A percentile compares a stretch with the other conserved stretches of the same genome.
Conservation (phyloP, 805 yeast species). For the Candida alai region DNA sequence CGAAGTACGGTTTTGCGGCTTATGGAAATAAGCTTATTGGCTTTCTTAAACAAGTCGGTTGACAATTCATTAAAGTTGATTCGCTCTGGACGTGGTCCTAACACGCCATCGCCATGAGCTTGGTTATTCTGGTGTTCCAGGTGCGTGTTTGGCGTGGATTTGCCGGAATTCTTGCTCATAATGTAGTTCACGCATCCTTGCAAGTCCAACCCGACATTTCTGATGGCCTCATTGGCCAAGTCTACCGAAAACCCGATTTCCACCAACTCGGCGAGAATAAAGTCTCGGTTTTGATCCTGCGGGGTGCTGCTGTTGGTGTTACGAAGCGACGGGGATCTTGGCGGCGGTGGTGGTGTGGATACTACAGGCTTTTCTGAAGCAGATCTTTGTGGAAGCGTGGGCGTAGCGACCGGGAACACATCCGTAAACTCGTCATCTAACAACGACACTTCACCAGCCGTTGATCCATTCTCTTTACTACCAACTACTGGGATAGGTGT, state of each 20-base stretch:
- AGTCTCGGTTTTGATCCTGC: conserved; percentile 39
- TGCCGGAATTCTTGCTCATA: conserved; percentile 45
- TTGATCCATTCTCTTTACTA: too few species aligned
- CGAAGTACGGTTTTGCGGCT: conserved; percentile 59
- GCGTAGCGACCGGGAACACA: conserved; percentile 20
- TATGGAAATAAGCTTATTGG: conserved; percentile 53
- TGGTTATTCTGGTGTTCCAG: neutral
- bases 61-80: conserved; percentile 51
- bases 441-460: conserved; percentile 14
- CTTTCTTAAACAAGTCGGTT: conserved; percentile 52
- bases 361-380: conserved; percentile 2
- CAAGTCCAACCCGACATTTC: conserved; percentile 54
- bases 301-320: neutral
- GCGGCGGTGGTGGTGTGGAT: conserved; percentile 1
- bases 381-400: conserved; percentile 5
- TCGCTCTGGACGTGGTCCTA: conserved; percentile 12
- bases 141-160: conserved; percentile 6
- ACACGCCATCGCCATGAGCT: conserved; percentile 1
- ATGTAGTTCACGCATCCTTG: conserved; percentile 63
- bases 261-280: conserved; percentile 60
- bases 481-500: too few species aligned
- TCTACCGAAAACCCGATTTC: conserved; percentile 77
- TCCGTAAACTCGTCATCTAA: conserved; percentile 44
- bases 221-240: conserved; percentile 58
- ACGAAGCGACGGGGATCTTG: neutral